A percentile compares a stretch with the other conserved stretches of the same genome.
These are phyloP conservation scores for Medicago lupulina DNA, from an alignment of 306 rosid genomes.

Conservation along the genomic window DNA sequence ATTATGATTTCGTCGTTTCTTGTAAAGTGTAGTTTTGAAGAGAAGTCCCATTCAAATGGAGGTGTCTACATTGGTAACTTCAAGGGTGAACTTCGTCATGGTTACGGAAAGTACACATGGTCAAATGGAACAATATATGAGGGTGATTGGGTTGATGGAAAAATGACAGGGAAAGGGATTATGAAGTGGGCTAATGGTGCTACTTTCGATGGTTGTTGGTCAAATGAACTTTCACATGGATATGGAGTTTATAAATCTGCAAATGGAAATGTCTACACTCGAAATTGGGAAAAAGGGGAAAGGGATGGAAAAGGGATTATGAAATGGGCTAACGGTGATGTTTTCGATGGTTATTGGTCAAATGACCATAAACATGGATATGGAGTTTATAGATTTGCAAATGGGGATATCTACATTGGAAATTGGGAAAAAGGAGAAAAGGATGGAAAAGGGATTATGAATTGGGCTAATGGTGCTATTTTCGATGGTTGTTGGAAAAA, in stretches of 20 bases:
- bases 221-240: too few species aligned
- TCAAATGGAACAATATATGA: background rate
- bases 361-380: conserved; percentile 42
- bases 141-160: background rate
- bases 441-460: too few species aligned
- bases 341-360: conserved; percentile 75
- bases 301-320: conserved; percentile 83
- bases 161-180: background rate
- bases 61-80: background rate
- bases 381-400: too few species aligned
- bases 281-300: conserved; percentile 78
- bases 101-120: background rate
- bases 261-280: conserved; percentile 44
- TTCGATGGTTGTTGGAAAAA: too few species aligned
- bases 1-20: background rate
- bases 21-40: background rate
- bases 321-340: conserved; percentile 78
- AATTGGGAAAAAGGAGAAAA: background rate
- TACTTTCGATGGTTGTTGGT: too few species aligned
- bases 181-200: too few species aligned
- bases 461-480: too few species aligned
- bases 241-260: too few species aligned
- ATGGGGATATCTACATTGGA: conserved; percentile 7
- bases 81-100: background rate
- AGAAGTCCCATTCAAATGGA: background rate